These are phyloP conservation scores for Hypocreales sp. DNA, from an alignment of 2,329 filamentous ascomycete species.

Conservation along the genomic window DNA sequence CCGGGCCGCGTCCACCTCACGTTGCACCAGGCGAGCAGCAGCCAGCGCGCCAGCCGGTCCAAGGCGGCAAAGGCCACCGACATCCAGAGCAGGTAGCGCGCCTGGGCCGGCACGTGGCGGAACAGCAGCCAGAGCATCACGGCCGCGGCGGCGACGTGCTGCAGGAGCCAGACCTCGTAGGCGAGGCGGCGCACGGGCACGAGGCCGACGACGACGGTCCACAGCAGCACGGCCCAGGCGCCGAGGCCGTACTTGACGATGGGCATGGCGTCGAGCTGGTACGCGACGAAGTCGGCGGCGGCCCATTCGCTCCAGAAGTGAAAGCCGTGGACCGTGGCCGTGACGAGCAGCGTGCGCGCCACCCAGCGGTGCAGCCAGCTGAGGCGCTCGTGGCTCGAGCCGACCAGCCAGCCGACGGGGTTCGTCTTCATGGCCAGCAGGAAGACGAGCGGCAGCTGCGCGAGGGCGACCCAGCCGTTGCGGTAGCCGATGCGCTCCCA, in stretches of 20 bases:
- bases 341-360: conserved; percentile 52
- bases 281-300: conserved; percentile 38
- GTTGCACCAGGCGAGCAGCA: conserved; percentile 36
- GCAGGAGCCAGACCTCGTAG: conserved; percentile 55
- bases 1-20: conserved; percentile 22
- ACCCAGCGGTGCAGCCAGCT: conserved; percentile 66
- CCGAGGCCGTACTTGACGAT: conserved; percentile 52
- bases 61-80: conserved; percentile 45
- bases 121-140: conserved; percentile 49
- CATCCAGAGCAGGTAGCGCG: conserved; percentile 50
- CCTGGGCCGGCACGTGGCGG: conserved; percentile 43
- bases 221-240: conserved; percentile 49
- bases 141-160: conserved; percentile 48
- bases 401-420: conserved; percentile 43
- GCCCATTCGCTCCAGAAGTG: conserved; percentile 54
- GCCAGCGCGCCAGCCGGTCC: conserved; percentile 40
- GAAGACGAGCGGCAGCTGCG: conserved; percentile 49
- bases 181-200: conserved; percentile 47
- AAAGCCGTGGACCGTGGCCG: conserved; percentile 52
- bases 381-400: conserved; percentile 50
- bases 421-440: conserved; percentile 45
- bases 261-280: conserved; percentile 44
- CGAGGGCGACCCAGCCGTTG: conserved; percentile 50
- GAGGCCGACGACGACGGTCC: conserved; percentile 48
- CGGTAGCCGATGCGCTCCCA: conserved; percentile 53